A percentile compares a stretch with the other conserved stretches of the same genome.
Evolutionary conservation across 345 rosid species (phyloP).

Genomic region (Salix dunnii): DNA sequence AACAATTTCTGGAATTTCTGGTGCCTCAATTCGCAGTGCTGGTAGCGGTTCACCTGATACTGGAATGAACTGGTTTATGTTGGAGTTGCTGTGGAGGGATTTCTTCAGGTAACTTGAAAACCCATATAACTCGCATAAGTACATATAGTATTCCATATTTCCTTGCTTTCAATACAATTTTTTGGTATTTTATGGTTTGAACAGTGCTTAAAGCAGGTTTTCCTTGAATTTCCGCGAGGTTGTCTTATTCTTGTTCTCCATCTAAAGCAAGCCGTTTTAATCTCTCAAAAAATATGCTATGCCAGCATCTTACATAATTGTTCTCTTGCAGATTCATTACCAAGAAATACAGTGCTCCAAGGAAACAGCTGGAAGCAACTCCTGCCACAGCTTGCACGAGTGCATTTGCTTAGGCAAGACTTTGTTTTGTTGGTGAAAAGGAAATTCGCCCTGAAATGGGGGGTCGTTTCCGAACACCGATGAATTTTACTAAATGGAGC

Average conservation of each 20-base stretch:
- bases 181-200: background rate
- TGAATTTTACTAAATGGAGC: constrained; percentile 6
- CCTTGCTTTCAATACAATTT: background rate
- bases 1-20: constrained; percentile 39
- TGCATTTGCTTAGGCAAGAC: constrained; percentile 43
- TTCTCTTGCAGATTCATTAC: constrained; percentile 64
- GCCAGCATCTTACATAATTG: background rate
- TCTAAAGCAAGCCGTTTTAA: background rate
- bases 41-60: constrained; percentile 43
- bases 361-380: constrained; percentile 52
- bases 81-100: constrained; percentile 93
- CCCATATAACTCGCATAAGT: background rate
- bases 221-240: background rate
- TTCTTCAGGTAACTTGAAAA: constrained; percentile 68
- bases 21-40: constrained; percentile 22
- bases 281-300: background rate
- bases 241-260: background rate
- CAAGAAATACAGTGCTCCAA: constrained; percentile 67
- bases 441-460: background rate
- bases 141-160: background rate
- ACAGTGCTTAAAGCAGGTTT: background rate
- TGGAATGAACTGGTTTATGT: constrained; percentile 77
- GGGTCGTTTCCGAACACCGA: background rate
- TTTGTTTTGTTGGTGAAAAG: background rate
- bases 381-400: constrained; percentile 76